These are phyloP conservation scores for Fusarium nelsonii DNA, from an alignment of 2,329 filamentous ascomycete species.

Conservation along the genomic window DNA sequence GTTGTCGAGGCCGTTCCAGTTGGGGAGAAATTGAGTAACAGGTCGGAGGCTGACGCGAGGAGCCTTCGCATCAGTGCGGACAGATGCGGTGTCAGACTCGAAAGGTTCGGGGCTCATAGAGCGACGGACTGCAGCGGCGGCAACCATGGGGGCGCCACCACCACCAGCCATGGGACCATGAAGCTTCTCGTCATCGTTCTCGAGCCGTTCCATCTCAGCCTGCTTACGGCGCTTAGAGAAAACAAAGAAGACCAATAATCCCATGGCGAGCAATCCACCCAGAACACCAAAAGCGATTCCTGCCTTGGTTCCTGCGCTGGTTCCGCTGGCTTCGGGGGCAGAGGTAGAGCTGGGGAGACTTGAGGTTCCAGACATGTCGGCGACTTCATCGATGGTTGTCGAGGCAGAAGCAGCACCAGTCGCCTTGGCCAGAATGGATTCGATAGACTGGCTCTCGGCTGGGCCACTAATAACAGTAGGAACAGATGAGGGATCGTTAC, in stretches of 20 bases:
- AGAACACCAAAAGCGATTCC: constrained; percentile 88
- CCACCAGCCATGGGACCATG: constrained; percentile 55
- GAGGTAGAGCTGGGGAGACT: constrained; percentile 40
- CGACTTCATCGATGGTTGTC: constrained; percentile 34
- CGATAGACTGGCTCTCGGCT: constrained; percentile 44
- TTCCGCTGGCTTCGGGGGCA: constrained; percentile 38
- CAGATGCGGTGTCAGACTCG: constrained; percentile 20
- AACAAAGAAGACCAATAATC: constrained; percentile 77
- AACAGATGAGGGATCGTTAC: constrained; percentile 37
- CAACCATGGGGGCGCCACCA: constrained; percentile 33
- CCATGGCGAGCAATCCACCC: constrained; percentile 73
- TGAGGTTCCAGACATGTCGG: constrained; percentile 31
- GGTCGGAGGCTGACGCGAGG: constrained; percentile 89
- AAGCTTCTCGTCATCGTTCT: constrained; percentile 76
- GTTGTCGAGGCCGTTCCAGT: constrained; percentile 62
- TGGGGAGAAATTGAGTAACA: constrained; percentile 84
- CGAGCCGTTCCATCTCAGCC: constrained; percentile 59
- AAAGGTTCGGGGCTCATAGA: constrained; percentile 32
- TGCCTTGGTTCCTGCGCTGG: constrained; percentile 69
- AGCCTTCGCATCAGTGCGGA: constrained; percentile 65
- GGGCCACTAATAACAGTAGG: constrained; percentile 49
- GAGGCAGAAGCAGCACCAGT: constrained; percentile 34
- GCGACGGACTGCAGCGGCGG: constrained; percentile 22
- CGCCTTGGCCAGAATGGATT: constrained; percentile 50
- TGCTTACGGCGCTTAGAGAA: constrained; percentile 79